phyloP scores from a whole-genome alignment of 768 basidiomycete species.

The Megacollybia marginata region DNA sequence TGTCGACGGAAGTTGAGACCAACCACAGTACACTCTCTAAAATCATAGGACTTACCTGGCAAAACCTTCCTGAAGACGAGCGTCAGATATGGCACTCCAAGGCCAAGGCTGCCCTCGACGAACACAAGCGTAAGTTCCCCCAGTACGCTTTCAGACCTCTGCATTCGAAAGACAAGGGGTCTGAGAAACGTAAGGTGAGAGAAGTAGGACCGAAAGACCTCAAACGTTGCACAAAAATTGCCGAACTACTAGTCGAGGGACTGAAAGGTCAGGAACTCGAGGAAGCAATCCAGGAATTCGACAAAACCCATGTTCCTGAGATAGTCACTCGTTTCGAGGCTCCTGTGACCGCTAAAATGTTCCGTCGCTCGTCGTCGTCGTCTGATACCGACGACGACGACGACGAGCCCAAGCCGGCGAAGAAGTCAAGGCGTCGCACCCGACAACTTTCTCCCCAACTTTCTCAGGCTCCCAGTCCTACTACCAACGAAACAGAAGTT shows the following conservation, averaged over 20 bases:
- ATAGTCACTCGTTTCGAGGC: conserved; percentile 67
- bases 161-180: conserved; percentile 37
- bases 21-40: conserved; percentile 80
- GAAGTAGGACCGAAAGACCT: conserved; percentile 59
- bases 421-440: not conserved
- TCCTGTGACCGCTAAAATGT: conserved; percentile 65
- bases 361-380: conserved; percentile 60
- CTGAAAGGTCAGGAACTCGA: conserved; percentile 51
- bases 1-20: conserved; percentile 71
- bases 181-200: conserved; percentile 49
- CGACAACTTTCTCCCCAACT: not conserved
- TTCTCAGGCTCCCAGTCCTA: not conserved
- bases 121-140: conserved; percentile 70
- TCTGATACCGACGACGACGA: conserved; percentile 38
- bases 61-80: conserved; percentile 68
- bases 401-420: conserved; percentile 14
- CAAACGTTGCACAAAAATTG: conserved; percentile 60
- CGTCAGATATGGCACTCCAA: conserved; percentile 72
- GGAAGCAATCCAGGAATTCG: conserved; percentile 48
- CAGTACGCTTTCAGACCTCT: conserved; percentile 68
- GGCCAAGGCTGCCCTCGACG: conserved; percentile 64
- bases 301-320: conserved; percentile 45
- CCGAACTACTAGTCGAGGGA: conserved; percentile 50
- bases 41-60: conserved; percentile 82
- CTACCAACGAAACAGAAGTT: conserved; percentile 1